A percentile compares a stretch with the other conserved stretches of the same genome.
Conservation (phyloP, 768 basidiomycete species). For the Russula virescens region DNA sequence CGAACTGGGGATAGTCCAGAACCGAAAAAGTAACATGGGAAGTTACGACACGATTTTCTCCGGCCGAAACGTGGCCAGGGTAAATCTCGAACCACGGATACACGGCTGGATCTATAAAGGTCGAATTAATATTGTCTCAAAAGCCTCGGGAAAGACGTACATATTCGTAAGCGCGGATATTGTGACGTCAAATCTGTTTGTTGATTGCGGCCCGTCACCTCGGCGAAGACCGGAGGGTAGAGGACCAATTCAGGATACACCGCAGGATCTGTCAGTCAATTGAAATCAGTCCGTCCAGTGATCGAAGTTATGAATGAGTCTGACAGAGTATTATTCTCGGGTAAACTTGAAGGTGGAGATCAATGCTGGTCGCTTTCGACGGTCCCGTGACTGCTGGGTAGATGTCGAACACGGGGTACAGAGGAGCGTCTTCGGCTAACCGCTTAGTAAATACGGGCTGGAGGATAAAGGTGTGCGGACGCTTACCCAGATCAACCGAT, state of each 20-base stretch:
- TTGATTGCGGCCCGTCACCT: background rate
- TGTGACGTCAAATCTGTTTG: background rate
- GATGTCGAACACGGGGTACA: constrained; percentile 10
- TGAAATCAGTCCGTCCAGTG: background rate
- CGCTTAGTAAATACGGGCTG: background rate
- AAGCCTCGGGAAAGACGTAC: background rate
- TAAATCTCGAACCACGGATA: constrained; percentile 24
- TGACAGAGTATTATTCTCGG: constrained; percentile 12
- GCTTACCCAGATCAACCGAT: background rate
- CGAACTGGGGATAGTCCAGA: constrained; percentile 5
- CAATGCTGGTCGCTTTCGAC: background rate
- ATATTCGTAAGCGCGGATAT: constrained; percentile 7
- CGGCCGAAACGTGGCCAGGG: constrained; percentile 10
- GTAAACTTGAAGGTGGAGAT: constrained; percentile 5
- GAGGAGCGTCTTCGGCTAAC: background rate
- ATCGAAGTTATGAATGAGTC: background rate
- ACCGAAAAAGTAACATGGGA: constrained; percentile 19
- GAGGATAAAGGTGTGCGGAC: background rate
- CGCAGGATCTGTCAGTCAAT: constrained; percentile 4
- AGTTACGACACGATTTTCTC: constrained; percentile 7
- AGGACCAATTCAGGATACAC: constrained; percentile 19
- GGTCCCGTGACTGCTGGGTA: background rate
- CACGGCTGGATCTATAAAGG: constrained; percentile 7
- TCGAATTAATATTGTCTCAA: background rate
- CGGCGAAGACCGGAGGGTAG: constrained; percentile 7